A percentile compares a stretch with the other conserved stretches of the same genome.
phyloP scores from a whole-genome alignment of 257 asterid genomes.

The Asclepias syriaca region DNA sequence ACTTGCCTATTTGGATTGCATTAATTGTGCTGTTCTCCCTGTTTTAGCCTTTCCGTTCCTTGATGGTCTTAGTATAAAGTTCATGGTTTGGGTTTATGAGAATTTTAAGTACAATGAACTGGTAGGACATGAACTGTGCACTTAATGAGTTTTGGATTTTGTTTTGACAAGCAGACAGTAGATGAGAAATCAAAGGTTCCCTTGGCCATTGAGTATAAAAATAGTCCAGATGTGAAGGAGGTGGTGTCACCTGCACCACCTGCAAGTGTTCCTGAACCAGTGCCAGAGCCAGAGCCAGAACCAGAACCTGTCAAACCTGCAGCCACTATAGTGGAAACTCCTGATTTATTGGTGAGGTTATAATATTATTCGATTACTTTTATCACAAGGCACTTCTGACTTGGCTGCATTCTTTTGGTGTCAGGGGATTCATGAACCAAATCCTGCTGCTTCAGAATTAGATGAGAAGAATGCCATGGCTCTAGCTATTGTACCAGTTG shows the following conservation, averaged over 20 bases:
- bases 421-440: constrained; percentile 66
- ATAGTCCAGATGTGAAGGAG: constrained; percentile 59
- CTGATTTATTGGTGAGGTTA: constrained; percentile 68
- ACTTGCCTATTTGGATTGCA: not conserved
- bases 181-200: constrained; percentile 66
- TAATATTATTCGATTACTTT: constrained; percentile 1
- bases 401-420: constrained; percentile 15
- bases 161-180: constrained; percentile 12
- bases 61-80: not conserved
- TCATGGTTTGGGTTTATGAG: not conserved
- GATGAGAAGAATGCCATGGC: constrained; percentile 91
- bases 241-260: constrained; percentile 42
- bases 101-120: not conserved
- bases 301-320: constrained; percentile 54
- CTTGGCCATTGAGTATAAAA: constrained; percentile 76
- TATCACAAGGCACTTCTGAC: constrained; percentile 2
- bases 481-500: constrained; percentile 84
- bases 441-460: constrained; percentile 70
- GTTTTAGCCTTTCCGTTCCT: not conserved
- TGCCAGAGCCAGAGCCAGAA: constrained; percentile 32
- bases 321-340: constrained; percentile 47
- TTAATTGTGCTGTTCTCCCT: not conserved
- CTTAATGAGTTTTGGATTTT: not conserved
- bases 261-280: constrained; percentile 39
- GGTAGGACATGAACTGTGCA: not conserved